These are phyloP conservation scores for Tricholoma terreum DNA, from an alignment of 768 basidiomycete genomes.

Conservation along the genomic window DNA sequence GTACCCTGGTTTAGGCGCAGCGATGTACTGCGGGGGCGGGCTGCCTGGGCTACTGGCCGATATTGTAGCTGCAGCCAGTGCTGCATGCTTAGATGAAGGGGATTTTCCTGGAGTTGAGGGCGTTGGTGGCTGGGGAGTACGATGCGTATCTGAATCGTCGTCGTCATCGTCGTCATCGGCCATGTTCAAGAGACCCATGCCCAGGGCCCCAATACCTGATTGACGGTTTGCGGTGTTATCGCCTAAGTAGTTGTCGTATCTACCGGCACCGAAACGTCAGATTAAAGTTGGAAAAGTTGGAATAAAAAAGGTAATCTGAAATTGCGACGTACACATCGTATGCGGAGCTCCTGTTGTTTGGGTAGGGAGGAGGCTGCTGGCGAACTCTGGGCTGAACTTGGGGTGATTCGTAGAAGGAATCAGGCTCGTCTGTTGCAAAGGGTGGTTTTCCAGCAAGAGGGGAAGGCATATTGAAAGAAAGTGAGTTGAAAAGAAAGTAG, in stretches of 20 bases:
- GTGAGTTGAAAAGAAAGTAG: constrained; percentile 17
- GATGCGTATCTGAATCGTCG: constrained; percentile 20
- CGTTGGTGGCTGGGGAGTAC: constrained; percentile 12
- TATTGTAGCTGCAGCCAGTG: constrained; percentile 19
- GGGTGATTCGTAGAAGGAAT: constrained; percentile 52
- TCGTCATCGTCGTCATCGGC: constrained; percentile 44
- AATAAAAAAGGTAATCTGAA: not conserved
- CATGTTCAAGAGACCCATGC: constrained; percentile 47
- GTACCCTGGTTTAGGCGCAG: constrained; percentile 72
- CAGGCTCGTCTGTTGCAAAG: constrained; percentile 67
- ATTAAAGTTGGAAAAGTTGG: constrained; percentile 1
- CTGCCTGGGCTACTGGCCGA: constrained; percentile 17
- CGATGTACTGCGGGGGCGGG: constrained; percentile 43
- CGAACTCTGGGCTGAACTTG: constrained; percentile 41
- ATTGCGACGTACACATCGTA: constrained; percentile 60
- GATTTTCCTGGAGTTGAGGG: constrained; percentile 5
- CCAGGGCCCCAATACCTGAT: constrained; percentile 53
- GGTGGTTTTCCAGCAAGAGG: constrained; percentile 62
- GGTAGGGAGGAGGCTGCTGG: constrained; percentile 45
- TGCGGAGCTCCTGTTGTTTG: constrained; percentile 56
- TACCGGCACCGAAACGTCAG: constrained; percentile 23
- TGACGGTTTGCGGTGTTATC: constrained; percentile 39
- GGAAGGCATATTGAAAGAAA: constrained; percentile 28
- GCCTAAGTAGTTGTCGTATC: constrained; percentile 62
- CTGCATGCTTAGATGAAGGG: constrained; percentile 34